These are phyloP conservation scores for Diutina rugosa DNA, from an alignment of 1,139 yeast genomes.

Conservation along the genomic window DNA sequence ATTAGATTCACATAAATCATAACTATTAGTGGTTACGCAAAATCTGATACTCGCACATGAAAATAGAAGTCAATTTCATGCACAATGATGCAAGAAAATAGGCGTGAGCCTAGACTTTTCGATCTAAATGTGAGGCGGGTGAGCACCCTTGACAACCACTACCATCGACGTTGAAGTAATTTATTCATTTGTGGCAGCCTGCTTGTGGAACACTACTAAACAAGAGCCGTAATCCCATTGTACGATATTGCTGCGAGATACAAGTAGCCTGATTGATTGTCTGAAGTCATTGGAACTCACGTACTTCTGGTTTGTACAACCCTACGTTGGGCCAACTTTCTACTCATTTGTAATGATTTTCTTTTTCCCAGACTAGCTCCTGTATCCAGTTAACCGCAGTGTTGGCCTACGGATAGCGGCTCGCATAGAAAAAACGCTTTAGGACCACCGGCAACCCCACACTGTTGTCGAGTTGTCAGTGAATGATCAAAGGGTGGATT, in stretches of 20 bases:
- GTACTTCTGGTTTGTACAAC: too few relatives aligned
- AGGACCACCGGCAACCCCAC: background rate
- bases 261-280: too few relatives aligned
- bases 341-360: too few relatives aligned
- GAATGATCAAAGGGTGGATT: slow-evolving; percentile 1
- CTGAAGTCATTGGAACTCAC: too few relatives aligned
- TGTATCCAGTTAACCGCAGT: background rate
- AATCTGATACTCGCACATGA: background rate
- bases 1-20: too few relatives aligned
- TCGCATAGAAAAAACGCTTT: background rate
- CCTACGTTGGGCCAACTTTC: too few relatives aligned
- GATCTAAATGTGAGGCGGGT: background rate
- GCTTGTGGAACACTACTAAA: background rate
- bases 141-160: background rate
- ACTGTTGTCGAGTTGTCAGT: background rate
- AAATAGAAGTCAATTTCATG: background rate
- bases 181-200: background rate
- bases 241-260: too few relatives aligned
- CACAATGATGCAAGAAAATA: background rate
- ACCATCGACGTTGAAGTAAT: background rate
- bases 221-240: too few relatives aligned
- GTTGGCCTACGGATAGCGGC: background rate
- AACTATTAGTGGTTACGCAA: too few relatives aligned
- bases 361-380: background rate
- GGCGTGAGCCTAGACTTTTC: background rate